Percentiles rank a stretch among this genome's conserved stretches.
phyloP scores from a whole-genome alignment of 2,329 filamentous ascomycete species.

The Microsporum ferrugineum region DNA sequence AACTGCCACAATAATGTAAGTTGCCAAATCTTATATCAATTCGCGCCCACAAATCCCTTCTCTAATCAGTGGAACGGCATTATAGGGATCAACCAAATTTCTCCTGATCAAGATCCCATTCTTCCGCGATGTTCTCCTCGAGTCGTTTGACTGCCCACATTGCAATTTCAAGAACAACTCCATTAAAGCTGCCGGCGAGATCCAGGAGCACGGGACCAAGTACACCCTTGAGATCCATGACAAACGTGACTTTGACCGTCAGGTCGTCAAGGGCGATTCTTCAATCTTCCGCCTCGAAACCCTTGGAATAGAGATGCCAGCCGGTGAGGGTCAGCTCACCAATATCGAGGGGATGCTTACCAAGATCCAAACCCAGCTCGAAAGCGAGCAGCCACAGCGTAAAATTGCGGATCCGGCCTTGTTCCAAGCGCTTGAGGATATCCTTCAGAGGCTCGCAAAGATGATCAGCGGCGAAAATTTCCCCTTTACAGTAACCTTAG shows the following conservation, averaged over 20 bases:
- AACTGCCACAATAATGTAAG: constrained; percentile 67
- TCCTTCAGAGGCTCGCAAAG: constrained; percentile 60
- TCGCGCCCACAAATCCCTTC: constrained; percentile 8
- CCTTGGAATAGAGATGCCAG: constrained; percentile 82
- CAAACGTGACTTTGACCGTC: constrained; percentile 64
- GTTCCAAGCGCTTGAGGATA: constrained; percentile 61
- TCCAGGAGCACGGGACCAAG: constrained; percentile 76
- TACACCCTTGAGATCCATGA: constrained; percentile 70
- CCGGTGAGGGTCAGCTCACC: constrained; percentile 79
- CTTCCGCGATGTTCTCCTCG: constrained; percentile 94
- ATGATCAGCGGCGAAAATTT: constrained; percentile 70
- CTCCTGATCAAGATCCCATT: constrained; percentile 88
- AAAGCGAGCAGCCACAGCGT: constrained; percentile 68
- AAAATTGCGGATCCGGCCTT: constrained; percentile 69
- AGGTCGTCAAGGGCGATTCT: constrained; percentile 85
- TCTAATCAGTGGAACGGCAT: neutral
- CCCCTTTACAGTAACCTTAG: constrained; percentile 77
- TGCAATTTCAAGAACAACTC: constrained; percentile 87
- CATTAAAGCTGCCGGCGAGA: constrained; percentile 80
- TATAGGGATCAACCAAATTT: constrained; percentile 68
- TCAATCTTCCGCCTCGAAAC: constrained; percentile 80
- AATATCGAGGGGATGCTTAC: constrained; percentile 83
- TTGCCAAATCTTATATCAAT: neutral
- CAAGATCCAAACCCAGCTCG: constrained; percentile 68
- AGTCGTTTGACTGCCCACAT: constrained; percentile 88